Base-by-base conservation (phyloP, 1,284 basidiomycete genomes). In the Pseudozyma thailandica region DNA sequence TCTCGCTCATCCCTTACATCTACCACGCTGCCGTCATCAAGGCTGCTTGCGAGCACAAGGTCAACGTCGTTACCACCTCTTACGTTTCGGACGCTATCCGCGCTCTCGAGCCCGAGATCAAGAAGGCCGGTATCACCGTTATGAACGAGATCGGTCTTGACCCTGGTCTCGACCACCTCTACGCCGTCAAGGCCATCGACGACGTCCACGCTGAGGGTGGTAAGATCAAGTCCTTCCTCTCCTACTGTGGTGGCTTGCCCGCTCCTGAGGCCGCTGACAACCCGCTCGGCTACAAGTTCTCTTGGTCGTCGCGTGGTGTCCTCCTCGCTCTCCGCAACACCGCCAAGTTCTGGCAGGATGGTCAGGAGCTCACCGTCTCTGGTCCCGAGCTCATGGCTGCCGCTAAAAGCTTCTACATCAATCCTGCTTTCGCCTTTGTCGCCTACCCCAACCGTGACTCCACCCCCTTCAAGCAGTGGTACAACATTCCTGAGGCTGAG, bases 241-340 rank as follows among this genome's bases (percentile, higher is more conserved):
- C 92, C 1, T 98, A 93, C 89, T 98, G 96, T 79, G 94, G 95
- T 84, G 96, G 95, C 62, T 90, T 97, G 38, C 93, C 94, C 55
- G 92, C 94, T 2, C 93, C 94, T 16, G 90, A 93, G 79, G 89
- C 90, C 76, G 89, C 93, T 15, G 89, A 90, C 82, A 98, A 98
- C 86, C 94, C 96, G 8, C 90, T 98, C 63, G 95, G 96, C 27
- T 98, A 98, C 90, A 98, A 98, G 85, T 98, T 98, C 87, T 96
- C 93, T 33, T 98, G 96, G 96, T 96, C 94, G 2, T 93, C 94
- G 27, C 91, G 93, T 45, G 96, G 95, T 61, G 94, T 96, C 45
- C 89, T 99, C 50, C 90, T 98, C 76, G 95, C 95, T 6, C 88
- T 97, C 58, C 89, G 95, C 77, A 98, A 98, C 87, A 88, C 88